Evolutionary conservation across 306 rosid species (phyloP).

Genomic region (Macrotyloma uniflorum): DNA sequence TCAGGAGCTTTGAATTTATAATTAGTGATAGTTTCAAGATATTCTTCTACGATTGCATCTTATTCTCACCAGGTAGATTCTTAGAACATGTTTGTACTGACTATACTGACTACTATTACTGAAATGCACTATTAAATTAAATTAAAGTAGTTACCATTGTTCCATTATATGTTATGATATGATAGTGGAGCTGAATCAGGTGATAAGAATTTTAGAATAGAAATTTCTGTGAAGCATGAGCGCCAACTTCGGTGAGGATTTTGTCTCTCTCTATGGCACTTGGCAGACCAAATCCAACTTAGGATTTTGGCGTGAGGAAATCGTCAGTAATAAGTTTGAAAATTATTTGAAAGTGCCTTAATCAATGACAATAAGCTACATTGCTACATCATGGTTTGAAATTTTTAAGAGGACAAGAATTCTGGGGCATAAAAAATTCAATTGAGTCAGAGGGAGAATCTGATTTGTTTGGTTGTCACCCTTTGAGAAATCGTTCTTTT

Average conservation of each 20-base stretch:
- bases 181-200: conserved; percentile 31
- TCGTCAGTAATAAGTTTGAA: conserved; percentile 55
- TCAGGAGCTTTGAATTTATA: conserved; percentile 48
- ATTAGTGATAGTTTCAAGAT: conserved; percentile 60
- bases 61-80: conserved; percentile 57
- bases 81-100: conserved; percentile 33
- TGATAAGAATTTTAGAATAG: conserved; percentile 33
- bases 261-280: conserved; percentile 36
- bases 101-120: background rate
- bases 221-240: conserved; percentile 68
- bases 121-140: conserved; percentile 34
- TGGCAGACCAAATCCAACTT: conserved; percentile 66
- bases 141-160: conserved; percentile 18
- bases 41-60: conserved; percentile 65
- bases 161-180: background rate
- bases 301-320: conserved; percentile 81
- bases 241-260: conserved; percentile 63
- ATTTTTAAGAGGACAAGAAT: conserved; percentile 12
- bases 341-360: conserved; percentile 38
- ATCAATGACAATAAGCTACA: conserved; percentile 38
- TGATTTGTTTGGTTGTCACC: conserved; percentile 34
- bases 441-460: conserved; percentile 27
- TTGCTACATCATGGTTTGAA: conserved; percentile 37
- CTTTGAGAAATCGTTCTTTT: conserved; percentile 14
- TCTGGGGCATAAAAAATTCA: conserved; percentile 35